phyloP scores from a whole-genome alignment of 352 stramenopile genomes.

The Phytopythium sindhum region DNA sequence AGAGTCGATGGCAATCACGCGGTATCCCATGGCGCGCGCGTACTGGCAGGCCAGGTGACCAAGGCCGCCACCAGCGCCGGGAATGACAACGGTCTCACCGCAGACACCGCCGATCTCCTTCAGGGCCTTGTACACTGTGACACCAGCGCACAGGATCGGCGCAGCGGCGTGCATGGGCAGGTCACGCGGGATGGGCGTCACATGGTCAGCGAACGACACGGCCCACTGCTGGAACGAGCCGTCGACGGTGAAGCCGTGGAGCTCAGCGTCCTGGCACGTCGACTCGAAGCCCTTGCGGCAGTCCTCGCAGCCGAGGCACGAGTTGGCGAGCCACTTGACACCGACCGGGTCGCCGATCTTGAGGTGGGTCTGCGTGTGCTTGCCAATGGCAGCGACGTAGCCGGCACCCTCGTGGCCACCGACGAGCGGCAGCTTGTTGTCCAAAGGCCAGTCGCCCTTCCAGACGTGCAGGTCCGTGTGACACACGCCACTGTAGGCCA shows the following conservation, averaged over 20 bases:
- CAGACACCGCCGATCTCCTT: slow-evolving; percentile 48
- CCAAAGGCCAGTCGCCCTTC: slow-evolving; percentile 29
- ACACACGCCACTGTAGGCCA: slow-evolving; percentile 50
- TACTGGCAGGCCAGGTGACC: slow-evolving; percentile 83
- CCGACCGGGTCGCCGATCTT: slow-evolving; percentile 48
- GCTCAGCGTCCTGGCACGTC: slow-evolving; percentile 23
- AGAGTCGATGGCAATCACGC: slow-evolving; percentile 71
- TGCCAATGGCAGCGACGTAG: slow-evolving; percentile 47
- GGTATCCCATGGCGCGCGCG: slow-evolving; percentile 60
- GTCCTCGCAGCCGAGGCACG: slow-evolving; percentile 48
- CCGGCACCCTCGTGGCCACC: slow-evolving; percentile 56
- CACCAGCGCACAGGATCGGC: slow-evolving; percentile 81
- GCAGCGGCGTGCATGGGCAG: slow-evolving; percentile 44
- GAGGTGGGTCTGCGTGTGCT: slow-evolving; percentile 37
- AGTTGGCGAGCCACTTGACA: slow-evolving; percentile 49
- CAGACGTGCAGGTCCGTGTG: slow-evolving; percentile 48
- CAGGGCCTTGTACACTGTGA: slow-evolving; percentile 85
- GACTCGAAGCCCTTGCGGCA: slow-evolving; percentile 51
- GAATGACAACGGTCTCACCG: slow-evolving; percentile 57
- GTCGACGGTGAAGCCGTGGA: slow-evolving; percentile 35
- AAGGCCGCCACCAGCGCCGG: slow-evolving; percentile 67
- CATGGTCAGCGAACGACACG: slow-evolving; percentile 70
- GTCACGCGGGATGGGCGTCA: slow-evolving; percentile 64
- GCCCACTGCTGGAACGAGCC: slow-evolving; percentile 59
- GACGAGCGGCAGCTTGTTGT: slow-evolving; percentile 39